Evolutionary conservation across 306 rosid species (phyloP).

Genomic region (Quercus agrifolia): DNA sequence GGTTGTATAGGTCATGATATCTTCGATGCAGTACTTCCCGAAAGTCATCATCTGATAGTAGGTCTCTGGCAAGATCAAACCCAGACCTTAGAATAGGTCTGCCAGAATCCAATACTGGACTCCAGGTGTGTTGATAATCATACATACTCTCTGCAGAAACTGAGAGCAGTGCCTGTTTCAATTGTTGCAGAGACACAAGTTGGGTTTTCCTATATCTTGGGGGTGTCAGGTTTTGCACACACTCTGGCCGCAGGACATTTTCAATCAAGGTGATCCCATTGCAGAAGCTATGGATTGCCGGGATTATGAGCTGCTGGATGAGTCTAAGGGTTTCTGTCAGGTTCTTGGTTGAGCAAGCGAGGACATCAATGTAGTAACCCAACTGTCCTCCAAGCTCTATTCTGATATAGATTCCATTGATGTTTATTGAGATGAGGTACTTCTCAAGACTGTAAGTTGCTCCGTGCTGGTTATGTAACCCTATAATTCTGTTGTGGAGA

Average conservation of each 20-base stretch:
- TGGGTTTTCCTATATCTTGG: slow-evolving; percentile 79
- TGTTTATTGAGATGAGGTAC: slow-evolving; percentile 69
- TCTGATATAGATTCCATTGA: slow-evolving; percentile 81
- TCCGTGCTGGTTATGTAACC: slow-evolving; percentile 70
- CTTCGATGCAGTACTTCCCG: slow-evolving; percentile 81
- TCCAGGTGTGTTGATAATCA: slow-evolving; percentile 97
- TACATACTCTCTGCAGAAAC: slow-evolving; percentile 94
- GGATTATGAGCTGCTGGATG: slow-evolving; percentile 71
- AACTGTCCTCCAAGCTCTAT: slow-evolving; percentile 88
- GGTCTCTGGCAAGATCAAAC: slow-evolving; percentile 84
- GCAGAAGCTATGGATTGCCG: slow-evolving; percentile 77
- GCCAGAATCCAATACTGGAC: slow-evolving; percentile 56
- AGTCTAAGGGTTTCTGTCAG: slow-evolving; percentile 78
- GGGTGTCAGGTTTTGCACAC: slow-evolving; percentile 67
- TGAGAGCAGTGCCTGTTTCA: slow-evolving; percentile 80
- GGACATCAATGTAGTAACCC: slow-evolving; percentile 69
- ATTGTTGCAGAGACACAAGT: slow-evolving; percentile 54
- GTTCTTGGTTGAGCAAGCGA: slow-evolving; percentile 84
- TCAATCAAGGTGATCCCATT: slow-evolving; percentile 79
- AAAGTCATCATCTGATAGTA: slow-evolving; percentile 85
- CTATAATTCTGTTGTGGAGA: slow-evolving; percentile 75
- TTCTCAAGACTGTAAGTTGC: slow-evolving; percentile 93
- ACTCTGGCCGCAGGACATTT: slow-evolving; percentile 75
- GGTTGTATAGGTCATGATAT: slow-evolving; percentile 77
- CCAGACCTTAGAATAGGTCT: slow-evolving; percentile 56